phyloP scores from a whole-genome alignment of 176 grass and related monocot species.

The Oryza meyeriana region DNA sequence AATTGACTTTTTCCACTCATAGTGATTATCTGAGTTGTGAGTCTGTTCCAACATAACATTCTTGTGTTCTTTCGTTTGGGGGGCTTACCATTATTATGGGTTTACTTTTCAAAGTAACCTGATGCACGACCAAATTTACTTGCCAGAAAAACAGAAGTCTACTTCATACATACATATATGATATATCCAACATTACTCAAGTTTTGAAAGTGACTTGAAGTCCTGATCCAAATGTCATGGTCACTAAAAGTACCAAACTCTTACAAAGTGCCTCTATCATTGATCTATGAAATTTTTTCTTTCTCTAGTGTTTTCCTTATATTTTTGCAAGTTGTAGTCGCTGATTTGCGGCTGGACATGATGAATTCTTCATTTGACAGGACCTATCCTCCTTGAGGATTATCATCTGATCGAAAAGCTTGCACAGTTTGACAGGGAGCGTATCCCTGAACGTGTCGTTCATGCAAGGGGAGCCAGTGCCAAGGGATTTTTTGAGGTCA shows the following conservation, averaged over 20 bases:
- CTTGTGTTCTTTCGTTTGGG: no score
- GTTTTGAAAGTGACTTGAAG: background rate
- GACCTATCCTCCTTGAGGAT: slow-evolving; percentile 82
- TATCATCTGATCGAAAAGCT: slow-evolving; percentile 92
- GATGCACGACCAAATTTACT: background rate
- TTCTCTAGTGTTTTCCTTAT: background rate
- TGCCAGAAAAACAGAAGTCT: background rate
- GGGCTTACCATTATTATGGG: background rate
- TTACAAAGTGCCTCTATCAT: background rate
- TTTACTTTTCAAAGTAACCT: background rate
- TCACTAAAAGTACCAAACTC: background rate
- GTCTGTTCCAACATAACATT: background rate
- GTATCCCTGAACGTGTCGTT: slow-evolving; percentile 83
- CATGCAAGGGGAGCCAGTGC: slow-evolving; percentile 82
- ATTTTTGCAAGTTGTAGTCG: background rate
- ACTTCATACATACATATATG: background rate
- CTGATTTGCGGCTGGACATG: background rate
- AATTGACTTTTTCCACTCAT: background rate
- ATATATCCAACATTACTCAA: background rate
- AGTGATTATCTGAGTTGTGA: background rate
- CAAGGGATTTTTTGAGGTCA: slow-evolving; percentile 92
- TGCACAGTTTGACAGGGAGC: slow-evolving; percentile 83
- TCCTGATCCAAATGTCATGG: background rate
- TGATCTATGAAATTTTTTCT: background rate
- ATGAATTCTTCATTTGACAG: slow-evolving; percentile 24